phyloP scores from a whole-genome alignment of 257 asterid genomes.

The Solanum megistacrolobum region DNA sequence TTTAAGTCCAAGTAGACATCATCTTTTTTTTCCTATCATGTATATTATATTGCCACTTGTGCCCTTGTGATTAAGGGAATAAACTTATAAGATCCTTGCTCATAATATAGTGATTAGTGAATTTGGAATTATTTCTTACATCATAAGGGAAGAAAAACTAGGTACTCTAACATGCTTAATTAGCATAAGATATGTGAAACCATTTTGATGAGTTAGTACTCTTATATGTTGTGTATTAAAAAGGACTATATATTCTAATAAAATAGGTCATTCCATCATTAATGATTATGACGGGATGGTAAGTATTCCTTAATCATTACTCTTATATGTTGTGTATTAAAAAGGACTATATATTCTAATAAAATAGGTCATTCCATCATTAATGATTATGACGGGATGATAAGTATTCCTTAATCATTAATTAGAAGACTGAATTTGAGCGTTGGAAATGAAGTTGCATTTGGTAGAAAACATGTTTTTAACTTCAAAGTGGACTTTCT shows the following conservation, averaged over 20 bases:
- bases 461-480: neutral
- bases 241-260: neutral
- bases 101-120: neutral
- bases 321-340: neutral
- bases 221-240: neutral
- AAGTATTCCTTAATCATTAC: neutral
- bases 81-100: neutral
- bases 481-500: neutral
- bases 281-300: neutral
- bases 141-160: neutral
- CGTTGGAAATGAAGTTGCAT: too few relatives aligned
- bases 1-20: neutral
- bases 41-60: neutral
- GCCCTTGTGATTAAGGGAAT: neutral
- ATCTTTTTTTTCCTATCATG: neutral
- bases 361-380: neutral
- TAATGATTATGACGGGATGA: neutral
- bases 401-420: too few relatives aligned
- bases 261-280: neutral
- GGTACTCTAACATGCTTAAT: neutral
- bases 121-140: neutral
- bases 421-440: too few relatives aligned
- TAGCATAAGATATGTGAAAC: neutral
- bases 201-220: neutral
- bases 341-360: neutral